Evolutionary conservation across 192 early-diverging fungal genomes (phyloP).

Genomic region (Coemansia erecta): DNA sequence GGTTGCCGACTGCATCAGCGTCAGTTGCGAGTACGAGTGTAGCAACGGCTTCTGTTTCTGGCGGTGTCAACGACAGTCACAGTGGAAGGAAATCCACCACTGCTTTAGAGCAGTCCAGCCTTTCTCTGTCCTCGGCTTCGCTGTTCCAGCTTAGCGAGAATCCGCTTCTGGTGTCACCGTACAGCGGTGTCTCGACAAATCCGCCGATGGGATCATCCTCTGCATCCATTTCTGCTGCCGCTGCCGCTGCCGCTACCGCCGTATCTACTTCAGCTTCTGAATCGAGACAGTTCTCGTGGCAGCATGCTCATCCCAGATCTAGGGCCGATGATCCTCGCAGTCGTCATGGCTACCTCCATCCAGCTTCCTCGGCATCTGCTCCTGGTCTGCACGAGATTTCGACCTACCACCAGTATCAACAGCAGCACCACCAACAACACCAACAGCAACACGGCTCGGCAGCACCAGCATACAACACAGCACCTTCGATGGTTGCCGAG

Average conservation of each 20-base stretch:
- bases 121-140: constrained; percentile 14
- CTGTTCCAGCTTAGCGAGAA: constrained; percentile 22
- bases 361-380: no score
- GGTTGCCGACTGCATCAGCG: no score
- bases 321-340: no score
- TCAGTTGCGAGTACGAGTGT: no score
- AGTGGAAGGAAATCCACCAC: not conserved
- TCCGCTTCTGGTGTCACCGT: constrained; percentile 10
- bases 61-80: no score
- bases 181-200: not conserved
- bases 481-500: not conserved
- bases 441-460: not conserved
- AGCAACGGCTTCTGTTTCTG: no score
- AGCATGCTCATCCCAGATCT: not conserved
- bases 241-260: not conserved
- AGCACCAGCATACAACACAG: not conserved
- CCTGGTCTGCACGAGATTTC: no score
- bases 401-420: not conserved
- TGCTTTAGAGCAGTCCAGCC: not conserved
- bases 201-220: no score
- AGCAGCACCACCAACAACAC: not conserved
- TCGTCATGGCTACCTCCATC: no score
- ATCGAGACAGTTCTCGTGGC: constrained; percentile 3
- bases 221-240: no score
- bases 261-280: not conserved